Base-by-base conservation (phyloP, 1,139 yeast genomes). In the Yamadazyma diddensiae region DNA sequence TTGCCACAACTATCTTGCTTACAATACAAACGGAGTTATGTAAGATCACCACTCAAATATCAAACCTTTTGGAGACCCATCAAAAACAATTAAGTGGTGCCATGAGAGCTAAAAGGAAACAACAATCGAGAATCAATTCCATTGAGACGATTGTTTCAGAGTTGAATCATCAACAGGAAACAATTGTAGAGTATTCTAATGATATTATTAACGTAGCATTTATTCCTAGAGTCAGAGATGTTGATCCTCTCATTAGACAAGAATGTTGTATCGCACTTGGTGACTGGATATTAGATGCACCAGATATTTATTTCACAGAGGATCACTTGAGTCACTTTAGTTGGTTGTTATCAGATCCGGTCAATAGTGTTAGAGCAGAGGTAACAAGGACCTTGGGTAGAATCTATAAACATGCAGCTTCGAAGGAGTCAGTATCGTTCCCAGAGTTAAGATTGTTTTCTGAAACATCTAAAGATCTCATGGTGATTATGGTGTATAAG, bases 181-280 rank as follows among this genome's bases (percentile, higher is more conserved):
- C 75, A 1, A 51, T 83, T 3, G 72, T 68, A 22, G 77, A 69
- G 36, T 74, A 77, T 40, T 69, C 84, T 31, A 72, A 71, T 36
- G 95, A 86, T 42, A 70, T 85, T 6, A 72, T 79, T 24, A 79
- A 76, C 40, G 69, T 83, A 1, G 75, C 82, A 4, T 82, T 87
- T 52, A 76, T 79, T 7, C 87, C 82, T 47, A 66, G 97, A 42
- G 84, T 84, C 52, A 77, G 90, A 41, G 97, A 90, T 54, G 70
- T 82, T 9, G 95, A 87, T 50, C 77, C 82, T 6, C 56, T 59
- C 7, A 82, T 88, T 21, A 70, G 97, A 43, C 70, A 72, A 15
- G 87, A 81, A 36, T 83, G 95, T 39, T 63, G 86, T 43, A 50
- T 55, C 11, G 69, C 73, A 26, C 62, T 88, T 30, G 77, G 87